phyloP scores from a whole-genome alignment of 768 basidiomycete species.

The Tricholomella constricta region DNA sequence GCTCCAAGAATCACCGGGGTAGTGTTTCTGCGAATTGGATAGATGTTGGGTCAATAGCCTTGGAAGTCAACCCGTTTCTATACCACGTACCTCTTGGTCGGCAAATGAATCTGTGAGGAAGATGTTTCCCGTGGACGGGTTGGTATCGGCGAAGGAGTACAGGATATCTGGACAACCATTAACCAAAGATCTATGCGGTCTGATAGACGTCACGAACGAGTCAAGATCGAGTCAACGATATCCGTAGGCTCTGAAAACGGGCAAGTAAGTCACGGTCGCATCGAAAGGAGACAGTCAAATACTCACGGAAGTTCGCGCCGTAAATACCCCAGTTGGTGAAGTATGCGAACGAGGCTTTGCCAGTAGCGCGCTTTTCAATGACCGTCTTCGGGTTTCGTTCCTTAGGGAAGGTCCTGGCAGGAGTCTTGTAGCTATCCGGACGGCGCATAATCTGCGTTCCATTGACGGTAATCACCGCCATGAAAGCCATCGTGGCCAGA shows the following conservation, averaged over 20 bases:
- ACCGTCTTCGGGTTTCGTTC: slow-evolving; percentile 37
- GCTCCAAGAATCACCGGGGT: slow-evolving; percentile 70
- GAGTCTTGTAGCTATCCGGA: slow-evolving; percentile 46
- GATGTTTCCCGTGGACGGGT: slow-evolving; percentile 60
- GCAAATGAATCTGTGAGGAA: slow-evolving; percentile 73
- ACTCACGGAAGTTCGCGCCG: slow-evolving; percentile 61
- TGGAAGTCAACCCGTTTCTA: no score
- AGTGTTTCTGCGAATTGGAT: slow-evolving; percentile 58
- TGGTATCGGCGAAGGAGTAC: slow-evolving; percentile 80
- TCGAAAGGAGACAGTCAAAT: not conserved
- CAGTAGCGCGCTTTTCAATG: slow-evolving; percentile 42
- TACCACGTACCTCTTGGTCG: slow-evolving; percentile 59
- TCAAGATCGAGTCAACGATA: slow-evolving; percentile 58
- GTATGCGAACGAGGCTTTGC: slow-evolving; percentile 49
- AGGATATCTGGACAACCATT: slow-evolving; percentile 49
- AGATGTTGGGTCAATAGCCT: not conserved
- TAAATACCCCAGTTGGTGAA: slow-evolving; percentile 72
- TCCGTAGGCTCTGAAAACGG: slow-evolving; percentile 58
- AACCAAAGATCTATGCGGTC: not conserved
- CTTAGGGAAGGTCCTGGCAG: slow-evolving; percentile 34
- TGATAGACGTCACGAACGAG: slow-evolving; percentile 45
- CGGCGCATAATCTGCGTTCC: slow-evolving; percentile 58
- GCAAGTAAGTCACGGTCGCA: slow-evolving; percentile 5
- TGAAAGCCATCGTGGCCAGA: slow-evolving; percentile 23
- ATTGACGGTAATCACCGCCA: slow-evolving; percentile 25